Evolutionary conservation across 2,329 filamentous ascomycete genomes (phyloP).

Genomic region (Aspergillus chevalieri): DNA sequence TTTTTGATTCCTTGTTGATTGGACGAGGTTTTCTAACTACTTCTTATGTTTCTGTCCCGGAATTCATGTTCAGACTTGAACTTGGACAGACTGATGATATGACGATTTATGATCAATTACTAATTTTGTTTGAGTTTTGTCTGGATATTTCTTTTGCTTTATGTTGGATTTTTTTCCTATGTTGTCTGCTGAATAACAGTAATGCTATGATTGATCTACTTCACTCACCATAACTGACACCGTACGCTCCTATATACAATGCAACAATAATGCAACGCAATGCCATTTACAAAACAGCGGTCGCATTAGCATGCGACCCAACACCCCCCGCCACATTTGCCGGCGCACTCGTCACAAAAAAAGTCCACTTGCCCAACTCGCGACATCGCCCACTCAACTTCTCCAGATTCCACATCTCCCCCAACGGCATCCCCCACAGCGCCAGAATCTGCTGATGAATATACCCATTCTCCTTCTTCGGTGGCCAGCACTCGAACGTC

Average conservation of each 20-base stretch:
- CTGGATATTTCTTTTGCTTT: neutral
- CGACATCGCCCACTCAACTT: conserved; percentile 29
- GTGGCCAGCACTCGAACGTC: conserved; percentile 60
- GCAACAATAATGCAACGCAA: no score
- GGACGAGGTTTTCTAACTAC: neutral
- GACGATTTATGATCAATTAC: neutral
- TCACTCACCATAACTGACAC: neutral
- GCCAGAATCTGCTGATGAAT: conserved; percentile 39
- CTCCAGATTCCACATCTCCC: conserved; percentile 43
- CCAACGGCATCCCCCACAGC: conserved; percentile 41
- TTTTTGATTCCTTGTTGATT: conserved; percentile 24
- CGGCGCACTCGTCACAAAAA: conserved; percentile 40
- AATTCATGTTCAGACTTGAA: neutral
- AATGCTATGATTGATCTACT: neutral
- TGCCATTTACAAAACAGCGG: conserved; percentile 19
- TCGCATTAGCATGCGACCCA: conserved; percentile 28
- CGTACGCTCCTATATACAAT: no score
- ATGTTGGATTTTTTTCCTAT: neutral
- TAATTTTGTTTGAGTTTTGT: neutral
- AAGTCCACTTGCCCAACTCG: conserved; percentile 32
- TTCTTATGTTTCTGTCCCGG: neutral
- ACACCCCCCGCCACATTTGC: conserved; percentile 35
- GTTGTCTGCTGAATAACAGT: neutral
- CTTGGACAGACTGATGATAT: neutral
- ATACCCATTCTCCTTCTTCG: conserved; percentile 26